Evolutionary conservation across 495 filamentous ascomycete species (phyloP), one percentile per base, ranked within the genome.

Genomic region (Trichoderma parareesei): DNA sequence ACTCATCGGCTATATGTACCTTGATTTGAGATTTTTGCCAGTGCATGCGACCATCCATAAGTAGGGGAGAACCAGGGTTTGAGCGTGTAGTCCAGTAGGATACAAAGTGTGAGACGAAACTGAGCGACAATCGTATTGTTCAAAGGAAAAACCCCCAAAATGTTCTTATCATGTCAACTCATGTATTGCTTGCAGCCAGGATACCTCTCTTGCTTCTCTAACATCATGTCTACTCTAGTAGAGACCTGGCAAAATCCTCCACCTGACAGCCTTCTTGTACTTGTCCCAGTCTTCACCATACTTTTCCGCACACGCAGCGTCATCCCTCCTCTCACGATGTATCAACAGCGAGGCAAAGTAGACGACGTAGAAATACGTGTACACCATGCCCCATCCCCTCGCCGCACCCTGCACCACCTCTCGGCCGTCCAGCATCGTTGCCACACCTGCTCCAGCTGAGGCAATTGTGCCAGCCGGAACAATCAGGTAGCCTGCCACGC

Each of bases 291-390:
- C 92, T 67, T 86, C 84, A 9, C 95, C 95, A 74, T 98, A 98
- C 81, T 98, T 98, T 70, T 79, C 82, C 68, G 82, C 77, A 77
- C 95, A 98, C 81, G 96, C 96, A 73, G 91, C 88, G 68, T 98
- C 94, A 70, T 98, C 94, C 68, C 93, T 83, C 65, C 86, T 78
- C 71, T 96, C 91, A n/a, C 94, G 88, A 72, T 98, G 94, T 63
- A 98, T 77, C 16, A 98, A 81, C 66, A 98, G 75, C 33, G 96
- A 76, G 1, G 88, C 93, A 77, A 98, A 98, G 78, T 98, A 98
- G 13, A 95, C 64, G 62, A 98, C 77, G 77, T 94, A 98, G 73
- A 98, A 98, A 78, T 98, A 98, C 0, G 93, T 96, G 69, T 97
- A 80, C 16, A 93, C 74, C 73, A 92, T 92, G 40, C 89, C 91